phyloP scores from a whole-genome alignment of 306 rosid species.

The Potentilla sterilis region DNA sequence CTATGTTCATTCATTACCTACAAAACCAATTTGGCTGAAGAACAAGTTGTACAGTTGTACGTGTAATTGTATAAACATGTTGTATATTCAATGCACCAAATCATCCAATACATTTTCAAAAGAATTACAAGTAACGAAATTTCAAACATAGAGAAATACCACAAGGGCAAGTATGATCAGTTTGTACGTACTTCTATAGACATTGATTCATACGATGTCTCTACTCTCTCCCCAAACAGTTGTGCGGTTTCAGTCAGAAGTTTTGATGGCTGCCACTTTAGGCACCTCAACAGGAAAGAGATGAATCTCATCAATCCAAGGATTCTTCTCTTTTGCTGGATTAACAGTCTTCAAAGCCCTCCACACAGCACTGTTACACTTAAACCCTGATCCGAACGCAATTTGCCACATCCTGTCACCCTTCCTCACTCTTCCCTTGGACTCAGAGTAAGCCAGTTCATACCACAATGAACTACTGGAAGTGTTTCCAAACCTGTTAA shows the following conservation, averaged over 20 bases:
- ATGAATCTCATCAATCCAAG: slow-evolving; percentile 86
- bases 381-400: slow-evolving; percentile 90
- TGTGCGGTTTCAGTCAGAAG: background rate
- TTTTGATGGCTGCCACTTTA: slow-evolving; percentile 39
- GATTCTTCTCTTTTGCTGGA: slow-evolving; percentile 65
- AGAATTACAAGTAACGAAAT: background rate
- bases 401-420: slow-evolving; percentile 92
- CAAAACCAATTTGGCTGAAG: too few species aligned
- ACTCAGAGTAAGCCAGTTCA: slow-evolving; percentile 75
- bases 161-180: background rate
- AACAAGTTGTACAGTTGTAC: background rate
- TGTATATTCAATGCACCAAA: background rate
- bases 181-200: background rate
- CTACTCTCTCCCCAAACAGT: background rate
- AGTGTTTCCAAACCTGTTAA: slow-evolving; percentile 74
- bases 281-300: slow-evolving; percentile 78
- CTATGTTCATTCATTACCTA: too few species aligned
- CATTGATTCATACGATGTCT: background rate
- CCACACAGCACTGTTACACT: slow-evolving; percentile 97
- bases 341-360: slow-evolving; percentile 57
- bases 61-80: background rate
- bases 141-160: background rate
- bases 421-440: slow-evolving; percentile 71
- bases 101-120: background rate
- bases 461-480: slow-evolving; percentile 95